These are phyloP conservation scores for Malassezia pachydermatis DNA, from an alignment of 1,284 basidiomycete species.

Conservation along the genomic window DNA sequence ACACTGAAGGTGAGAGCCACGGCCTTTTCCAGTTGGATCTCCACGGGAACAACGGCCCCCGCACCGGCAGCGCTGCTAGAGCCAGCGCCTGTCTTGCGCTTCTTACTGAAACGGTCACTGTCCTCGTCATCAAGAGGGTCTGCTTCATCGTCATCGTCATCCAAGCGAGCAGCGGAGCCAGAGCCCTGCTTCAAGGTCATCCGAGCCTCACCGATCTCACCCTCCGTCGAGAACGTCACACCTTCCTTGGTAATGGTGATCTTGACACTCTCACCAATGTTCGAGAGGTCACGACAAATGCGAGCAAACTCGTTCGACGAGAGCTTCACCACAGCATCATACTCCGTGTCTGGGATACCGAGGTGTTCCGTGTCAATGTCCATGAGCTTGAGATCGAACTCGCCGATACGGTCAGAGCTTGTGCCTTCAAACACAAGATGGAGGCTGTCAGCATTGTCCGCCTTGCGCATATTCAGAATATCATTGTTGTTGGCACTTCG, in stretches of 20 bases:
- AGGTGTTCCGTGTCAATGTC: constrained; percentile 90
- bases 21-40: constrained; percentile 54
- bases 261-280: constrained; percentile 84
- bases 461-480: constrained; percentile 77
- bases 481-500: constrained; percentile 97
- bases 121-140: constrained; percentile 38
- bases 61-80: constrained; percentile 13
- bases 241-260: constrained; percentile 96
- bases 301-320: constrained; percentile 75
- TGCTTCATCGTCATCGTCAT: constrained; percentile 41
- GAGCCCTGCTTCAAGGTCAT: constrained; percentile 70
- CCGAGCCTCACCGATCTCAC: constrained; percentile 84
- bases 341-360: constrained; percentile 95
- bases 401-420: constrained; percentile 88
- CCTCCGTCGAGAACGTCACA: constrained; percentile 82
- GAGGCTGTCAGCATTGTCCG: constrained; percentile 80
- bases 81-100: constrained; percentile 26
- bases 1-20: constrained; percentile 90
- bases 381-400: constrained; percentile 99
- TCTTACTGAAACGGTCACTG: constrained; percentile 33
- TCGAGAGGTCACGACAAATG: constrained; percentile 85
- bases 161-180: constrained; percentile 43
- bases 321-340: constrained; percentile 86
- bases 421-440: constrained; percentile 84
- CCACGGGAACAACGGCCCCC: constrained; percentile 48